phyloP scores from a whole-genome alignment of 176 grass and related monocot species.

The Hsuehochloa calcarea region DNA sequence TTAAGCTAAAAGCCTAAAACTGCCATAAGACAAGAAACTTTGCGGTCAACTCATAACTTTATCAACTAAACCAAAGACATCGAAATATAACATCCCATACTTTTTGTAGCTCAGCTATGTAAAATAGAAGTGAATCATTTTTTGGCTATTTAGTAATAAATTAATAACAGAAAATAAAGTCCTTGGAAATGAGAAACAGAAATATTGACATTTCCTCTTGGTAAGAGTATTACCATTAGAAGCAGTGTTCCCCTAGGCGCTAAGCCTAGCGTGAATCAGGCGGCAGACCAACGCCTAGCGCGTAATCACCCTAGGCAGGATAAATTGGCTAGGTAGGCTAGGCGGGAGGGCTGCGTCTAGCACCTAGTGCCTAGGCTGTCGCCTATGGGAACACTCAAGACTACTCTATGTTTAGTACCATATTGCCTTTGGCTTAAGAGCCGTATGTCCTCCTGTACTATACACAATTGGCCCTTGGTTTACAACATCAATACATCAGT shows the following conservation, averaged over 20 bases:
- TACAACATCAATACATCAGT: not conserved
- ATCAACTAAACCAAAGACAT: not conserved
- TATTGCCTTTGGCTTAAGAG: not conserved
- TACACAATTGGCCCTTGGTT: not conserved
- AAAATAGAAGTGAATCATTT: not conserved
- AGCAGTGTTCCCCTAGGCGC: too few species aligned
- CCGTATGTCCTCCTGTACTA: not conserved
- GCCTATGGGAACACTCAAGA: too few species aligned
- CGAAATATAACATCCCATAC: not conserved
- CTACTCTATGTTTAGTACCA: not conserved
- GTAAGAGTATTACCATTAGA: not conserved
- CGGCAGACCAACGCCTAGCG: too few species aligned
- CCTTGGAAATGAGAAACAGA: not conserved
- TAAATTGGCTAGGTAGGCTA: too few species aligned
- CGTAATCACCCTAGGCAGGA: too few species aligned
- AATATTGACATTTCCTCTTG: slow-evolving; percentile 1
- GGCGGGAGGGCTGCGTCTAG: too few species aligned
- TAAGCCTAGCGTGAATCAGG: too few species aligned
- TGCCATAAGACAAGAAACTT: not conserved
- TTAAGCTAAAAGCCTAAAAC: slow-evolving; percentile 1
- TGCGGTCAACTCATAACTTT: not conserved
- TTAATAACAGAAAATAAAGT: not conserved
- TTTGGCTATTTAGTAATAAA: not conserved
- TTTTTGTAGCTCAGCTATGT: not conserved
- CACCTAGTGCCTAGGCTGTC: too few species aligned